Evolutionary conservation across 2,329 filamentous ascomycete genomes (phyloP), one percentile per base, ranked within the genome.

Genomic region (Aspergillus bombycis): DNA sequence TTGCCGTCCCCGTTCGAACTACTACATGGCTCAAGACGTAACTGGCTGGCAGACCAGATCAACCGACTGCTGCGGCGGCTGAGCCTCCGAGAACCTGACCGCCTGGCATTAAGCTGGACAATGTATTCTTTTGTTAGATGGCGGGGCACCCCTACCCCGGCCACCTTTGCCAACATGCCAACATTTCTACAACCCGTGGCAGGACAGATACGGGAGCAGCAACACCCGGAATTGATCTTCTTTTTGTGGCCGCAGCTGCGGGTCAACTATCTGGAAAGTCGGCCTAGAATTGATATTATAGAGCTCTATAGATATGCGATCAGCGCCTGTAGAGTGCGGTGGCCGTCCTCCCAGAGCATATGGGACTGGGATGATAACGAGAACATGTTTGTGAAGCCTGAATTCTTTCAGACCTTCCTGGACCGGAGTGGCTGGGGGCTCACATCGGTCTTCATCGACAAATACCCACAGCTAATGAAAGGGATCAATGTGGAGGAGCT

Each of bases 291-390:
- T n/a, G 55, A 62, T 32, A 50, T 52, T n/a, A n/a, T 50, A n/a
- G 63, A 68, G 11, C 26, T 68, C 1, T 52, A 56, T 16, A 61
- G 60, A 5, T 61, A 65, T n/a, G 16, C 60, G 21, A 16, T 45
- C 10, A 61, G 62, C n/a, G 61, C 63, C 57, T 36, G 61, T 26
- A 65, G 62, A 48, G 63, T 68, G 11, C 48, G 66, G 8, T 68
- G 66, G 65, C 63, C 66, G 10, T 67, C 61, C 53, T 60, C 55
- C 4, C 26, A 64, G 57, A 38, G 57, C 16, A 45, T 67, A 1
- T 46, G 67, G 23, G 66, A 67, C 21, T 53, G 66, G 10, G 63
- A 68, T 30, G 45, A 56, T 16, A 14, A 60, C 8, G 58, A 68
- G 41, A 50, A 61, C 9, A 41, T 68, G 23, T 55, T 48, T 9